Base-by-base conservation (phyloP, 441 rosid species). In the Bruguiera hainesii region DNA sequence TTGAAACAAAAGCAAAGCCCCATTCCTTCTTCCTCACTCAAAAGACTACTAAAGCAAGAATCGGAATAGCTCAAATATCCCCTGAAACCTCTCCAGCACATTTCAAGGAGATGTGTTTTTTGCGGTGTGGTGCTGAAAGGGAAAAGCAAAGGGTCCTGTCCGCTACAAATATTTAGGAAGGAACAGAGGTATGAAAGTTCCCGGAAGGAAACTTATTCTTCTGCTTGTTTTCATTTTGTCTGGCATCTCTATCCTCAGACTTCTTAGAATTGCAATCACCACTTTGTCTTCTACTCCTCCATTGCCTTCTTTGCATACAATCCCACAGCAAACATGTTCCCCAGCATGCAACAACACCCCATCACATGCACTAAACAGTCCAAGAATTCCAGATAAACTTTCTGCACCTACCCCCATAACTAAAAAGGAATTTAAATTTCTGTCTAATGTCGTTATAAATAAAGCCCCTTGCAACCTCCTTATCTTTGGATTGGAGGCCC, bases 401-500 rank as follows among this genome's bases (percentile, higher is more conserved):
- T 53, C 77, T 23, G 66, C 61, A 58, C 48, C 42, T 50, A 56
- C 65, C 25, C 35, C 30, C 65, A 88, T 88, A 71, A 79, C 85
- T 18, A 73, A 75, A 39, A 93, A 88, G 79, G 98, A 93, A 77
- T 76, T 83, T 75, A 79, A 72, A 70, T 70, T 91, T 73, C 81
- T 93, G 11, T 75, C 79, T 9, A 75, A 81, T 56, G 76, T 86
- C 52, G 48, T 93, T 48, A 72, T 75, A 63, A 63, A 25, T 37
- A 84, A 63, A 75, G 35, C 84, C 1, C 98, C 99, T 16, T 89
- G 98, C 78, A 94, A 91, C 73, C 85, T 91, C 75, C 93, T 94
- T 19, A 85, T 91, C 28, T 89, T 87, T 75, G 98, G 98, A 0
- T 82, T 87, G 18, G 92, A 93, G 31, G 78, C 81, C 37, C 95